Base-by-base conservation (phyloP, 345 rosid species). In the Abelmoschus esculentus region DNA sequence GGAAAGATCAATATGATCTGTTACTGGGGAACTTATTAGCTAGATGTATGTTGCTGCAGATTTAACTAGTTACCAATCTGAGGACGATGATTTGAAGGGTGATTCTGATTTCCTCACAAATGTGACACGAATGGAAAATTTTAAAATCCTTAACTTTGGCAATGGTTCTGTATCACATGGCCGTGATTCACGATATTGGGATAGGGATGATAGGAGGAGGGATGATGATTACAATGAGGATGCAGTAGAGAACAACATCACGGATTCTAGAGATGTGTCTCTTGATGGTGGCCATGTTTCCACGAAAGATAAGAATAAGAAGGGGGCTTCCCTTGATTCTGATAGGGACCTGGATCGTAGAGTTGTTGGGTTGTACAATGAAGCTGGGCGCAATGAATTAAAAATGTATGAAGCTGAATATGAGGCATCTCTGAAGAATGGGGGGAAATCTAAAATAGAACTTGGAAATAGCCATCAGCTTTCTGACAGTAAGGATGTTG, bases 121-220 rank as follows among this genome's bases (percentile, higher is more conserved):
- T 78, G 96, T 89, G 58, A 88, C 99, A n/a, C 82, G 95, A 62
- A 80, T 77, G 1, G 86, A 84, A 7, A 69, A 81, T 1, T 66
- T 66, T 47, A 89, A 80, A 72, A 86, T 86, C 63, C 85, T 93
- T 62, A 85, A 80, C 65, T 93, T 88, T 79, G 98, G 98, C 70
- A 78, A 71, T 15, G 91, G 91, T 61, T 86, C 95, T 0, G 86
- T 79, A 19, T 57, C 76, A 29, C 91, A 86, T 67, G 98, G 93
- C 49, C 79, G 92, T 22, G 98, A 93, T 81, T 93, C 98, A 3
- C 84, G 97, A 75, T 83, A 83, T 77, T 91, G 98, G 97, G 98
- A 93, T 77, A 85, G 73, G 82, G 98, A 93, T 78, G 98, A 91
- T 74, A 85, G 98, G 81, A 89, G 98, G 78, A 80, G 97, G 70